Conservation (phyloP, 2,329 filamentous ascomycete species). For the Sporothrix luriei region DNA sequence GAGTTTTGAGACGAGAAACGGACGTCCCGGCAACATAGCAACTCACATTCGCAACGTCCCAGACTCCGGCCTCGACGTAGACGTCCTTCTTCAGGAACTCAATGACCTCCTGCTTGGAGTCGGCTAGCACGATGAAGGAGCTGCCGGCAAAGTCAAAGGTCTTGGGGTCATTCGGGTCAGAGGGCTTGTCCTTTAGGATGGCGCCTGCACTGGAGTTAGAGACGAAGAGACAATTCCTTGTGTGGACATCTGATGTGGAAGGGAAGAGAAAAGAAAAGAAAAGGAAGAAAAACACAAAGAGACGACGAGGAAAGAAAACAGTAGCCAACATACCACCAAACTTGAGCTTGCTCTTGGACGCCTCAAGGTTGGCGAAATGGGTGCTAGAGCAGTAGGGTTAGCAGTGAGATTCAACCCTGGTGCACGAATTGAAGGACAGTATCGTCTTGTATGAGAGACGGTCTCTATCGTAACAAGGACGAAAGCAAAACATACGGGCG, state of each 20-base stretch:
- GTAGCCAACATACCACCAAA: conserved; percentile 62
- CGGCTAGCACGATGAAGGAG: conserved; percentile 67
- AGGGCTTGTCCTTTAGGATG: conserved; percentile 65
- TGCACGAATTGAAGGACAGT: no score
- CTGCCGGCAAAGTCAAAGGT: conserved; percentile 74
- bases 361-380: conserved; percentile 62
- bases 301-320: no score
- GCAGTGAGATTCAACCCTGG: not conserved
- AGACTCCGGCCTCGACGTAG: conserved; percentile 72
- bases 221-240: not conserved
- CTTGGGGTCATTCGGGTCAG: conserved; percentile 57
- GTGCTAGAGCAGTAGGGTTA: conserved; percentile 39
- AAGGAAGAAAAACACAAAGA: not conserved
- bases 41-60: conserved; percentile 72
- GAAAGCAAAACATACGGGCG: conserved; percentile 52
- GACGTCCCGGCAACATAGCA: not conserved
- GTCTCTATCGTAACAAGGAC: no score
- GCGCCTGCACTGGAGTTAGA: conserved; percentile 55
- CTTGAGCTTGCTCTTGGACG: conserved; percentile 57
- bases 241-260: not conserved
- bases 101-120: conserved; percentile 69
- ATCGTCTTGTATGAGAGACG: not conserved
- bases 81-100: conserved; percentile 70
- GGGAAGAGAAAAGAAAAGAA: no score
- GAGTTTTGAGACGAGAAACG: not conserved